Conservation (phyloP, 2,329 filamentous ascomycete genomes). For the Paraconiothyrium brasiliense region DNA sequence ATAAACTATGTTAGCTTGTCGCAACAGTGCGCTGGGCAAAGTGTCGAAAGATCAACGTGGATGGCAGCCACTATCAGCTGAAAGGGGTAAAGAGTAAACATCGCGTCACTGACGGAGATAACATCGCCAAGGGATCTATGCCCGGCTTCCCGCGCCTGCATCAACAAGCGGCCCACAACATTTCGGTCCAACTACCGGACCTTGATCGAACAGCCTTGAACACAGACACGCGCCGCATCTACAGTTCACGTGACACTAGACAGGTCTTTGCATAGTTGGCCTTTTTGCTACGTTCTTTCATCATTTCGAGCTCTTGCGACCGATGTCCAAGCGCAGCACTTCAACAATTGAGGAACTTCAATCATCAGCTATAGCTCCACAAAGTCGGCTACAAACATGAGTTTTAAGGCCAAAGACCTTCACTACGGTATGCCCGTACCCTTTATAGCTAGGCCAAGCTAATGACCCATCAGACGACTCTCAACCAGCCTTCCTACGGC, state of each 20-base stretch:
- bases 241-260: constrained; percentile 15
- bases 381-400: constrained; percentile 58
- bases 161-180: constrained; percentile 5
- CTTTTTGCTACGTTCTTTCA: neutral
- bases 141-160: neutral
- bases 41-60: neutral
- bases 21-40: neutral
- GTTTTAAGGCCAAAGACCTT: constrained; percentile 74
- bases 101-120: constrained; percentile 12
- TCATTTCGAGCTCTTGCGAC: neutral
- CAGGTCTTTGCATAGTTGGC: too few species aligned
- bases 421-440: constrained; percentile 62
- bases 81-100: constrained; percentile 14
- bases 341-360: neutral
- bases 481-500: constrained; percentile 58
- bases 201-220: constrained; percentile 17
- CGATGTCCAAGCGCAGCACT: neutral
- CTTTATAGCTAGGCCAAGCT: constrained; percentile 54
- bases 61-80: neutral
- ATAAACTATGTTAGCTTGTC: neutral
- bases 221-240: neutral
- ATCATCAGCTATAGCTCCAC: too few species aligned
- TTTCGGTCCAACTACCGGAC: constrained; percentile 7
- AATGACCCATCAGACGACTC: constrained; percentile 58
- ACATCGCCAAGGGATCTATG: constrained; percentile 16